Percentiles rank a stretch among this genome's conserved stretches.
Evolutionary conservation across 225 moss, liverwort and hornwort species (phyloP).

Genomic region (Pseudoscleropodium purum): DNA sequence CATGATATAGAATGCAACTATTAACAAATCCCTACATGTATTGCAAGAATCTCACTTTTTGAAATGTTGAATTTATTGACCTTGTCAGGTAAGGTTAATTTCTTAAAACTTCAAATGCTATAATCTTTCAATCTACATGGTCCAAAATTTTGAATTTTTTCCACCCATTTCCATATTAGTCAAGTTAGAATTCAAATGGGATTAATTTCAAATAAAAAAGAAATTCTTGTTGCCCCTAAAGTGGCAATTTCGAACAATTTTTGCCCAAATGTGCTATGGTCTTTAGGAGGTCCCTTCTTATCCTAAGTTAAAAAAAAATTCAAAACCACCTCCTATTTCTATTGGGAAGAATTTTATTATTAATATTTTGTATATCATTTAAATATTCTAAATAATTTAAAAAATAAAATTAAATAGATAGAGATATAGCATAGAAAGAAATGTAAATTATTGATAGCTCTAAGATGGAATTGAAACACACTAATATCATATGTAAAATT

Average conservation of each 20-base stretch:
- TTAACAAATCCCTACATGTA: too few relatives aligned
- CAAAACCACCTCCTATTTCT: background rate
- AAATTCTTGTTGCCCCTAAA: background rate
- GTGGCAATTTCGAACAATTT: background rate
- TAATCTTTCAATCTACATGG: background rate
- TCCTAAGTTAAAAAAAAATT: background rate
- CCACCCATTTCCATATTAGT: background rate
- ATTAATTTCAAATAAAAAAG: too few relatives aligned
- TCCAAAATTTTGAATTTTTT: background rate
- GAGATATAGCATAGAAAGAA: background rate
- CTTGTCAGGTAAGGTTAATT: fast-evolving
- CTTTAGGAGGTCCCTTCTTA: background rate
- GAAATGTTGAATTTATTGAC: background rate
- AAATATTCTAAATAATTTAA: too few relatives aligned
- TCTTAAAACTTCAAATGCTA: background rate
- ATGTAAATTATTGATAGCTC: background rate
- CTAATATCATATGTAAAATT: background rate
- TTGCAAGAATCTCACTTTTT: background rate
- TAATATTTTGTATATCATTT: too few relatives aligned
- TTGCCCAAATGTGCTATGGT: too few relatives aligned
- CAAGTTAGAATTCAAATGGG: background rate
- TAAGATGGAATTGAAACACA: background rate
- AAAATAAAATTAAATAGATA: background rate
- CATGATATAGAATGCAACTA: background rate
- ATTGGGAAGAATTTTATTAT: background rate